Conservation (phyloP, 495 filamentous ascomycete genomes). For the Penicillium maclennaniae region DNA sequence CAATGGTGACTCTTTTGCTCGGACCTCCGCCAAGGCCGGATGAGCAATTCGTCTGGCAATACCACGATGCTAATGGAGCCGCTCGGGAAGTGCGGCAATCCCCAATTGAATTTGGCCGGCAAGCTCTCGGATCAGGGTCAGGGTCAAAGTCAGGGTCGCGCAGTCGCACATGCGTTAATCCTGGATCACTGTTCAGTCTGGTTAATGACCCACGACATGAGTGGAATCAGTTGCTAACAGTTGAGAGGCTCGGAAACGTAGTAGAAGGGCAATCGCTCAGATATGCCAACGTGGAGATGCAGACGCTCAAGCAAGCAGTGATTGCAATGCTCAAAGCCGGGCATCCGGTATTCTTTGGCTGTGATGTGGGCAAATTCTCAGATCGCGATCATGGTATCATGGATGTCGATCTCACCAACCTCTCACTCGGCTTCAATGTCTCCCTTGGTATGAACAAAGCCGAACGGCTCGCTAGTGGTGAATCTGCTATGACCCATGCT, state of each 20-base stretch:
- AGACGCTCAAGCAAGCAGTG: conserved; percentile 64
- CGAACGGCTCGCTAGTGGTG: conserved; percentile 62
- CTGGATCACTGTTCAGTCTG: conserved; percentile 60
- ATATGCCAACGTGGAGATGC: conserved; percentile 80
- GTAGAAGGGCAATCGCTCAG: conserved; percentile 64
- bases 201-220: conserved; percentile 80
- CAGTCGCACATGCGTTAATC: conserved; percentile 1
- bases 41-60: conserved; percentile 72
- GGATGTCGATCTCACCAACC: conserved; percentile 69
- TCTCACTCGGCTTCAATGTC: conserved; percentile 74
- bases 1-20: conserved; percentile 71
- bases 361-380: conserved; percentile 78
- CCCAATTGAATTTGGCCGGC: conserved; percentile 60
- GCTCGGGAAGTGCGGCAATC: conserved; percentile 56
- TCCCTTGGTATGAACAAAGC: conserved; percentile 68
- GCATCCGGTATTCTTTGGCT: conserved; percentile 82
- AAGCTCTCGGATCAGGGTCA: neutral
- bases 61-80: conserved; percentile 61
- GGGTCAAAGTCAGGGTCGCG: too few relatives aligned
- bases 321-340: conserved; percentile 72
- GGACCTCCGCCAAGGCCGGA: conserved; percentile 68
- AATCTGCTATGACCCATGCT: conserved; percentile 81
- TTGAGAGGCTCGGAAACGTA: conserved; percentile 75
- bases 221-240: conserved; percentile 65
- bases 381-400: conserved; percentile 65